A percentile compares a stretch with the other conserved stretches of the same genome.
Conservation (phyloP, 1,284 basidiomycete species). For the Phylloboletellus chloephorus region DNA sequence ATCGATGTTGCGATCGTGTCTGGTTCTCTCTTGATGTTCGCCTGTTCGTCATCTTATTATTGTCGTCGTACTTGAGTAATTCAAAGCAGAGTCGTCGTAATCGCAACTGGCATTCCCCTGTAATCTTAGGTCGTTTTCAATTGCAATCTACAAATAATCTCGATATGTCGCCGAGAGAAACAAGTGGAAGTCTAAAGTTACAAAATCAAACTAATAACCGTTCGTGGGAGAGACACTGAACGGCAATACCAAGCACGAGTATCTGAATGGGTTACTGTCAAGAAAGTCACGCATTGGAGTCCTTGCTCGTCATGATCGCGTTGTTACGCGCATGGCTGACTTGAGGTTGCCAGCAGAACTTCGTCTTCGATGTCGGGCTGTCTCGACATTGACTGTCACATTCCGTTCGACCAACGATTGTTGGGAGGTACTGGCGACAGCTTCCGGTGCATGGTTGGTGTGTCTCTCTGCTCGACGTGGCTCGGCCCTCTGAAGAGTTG, state of each 20-base stretch:
- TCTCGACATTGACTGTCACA: slow-evolving; percentile 22
- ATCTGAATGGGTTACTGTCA: slow-evolving; percentile 6
- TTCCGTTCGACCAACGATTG: slow-evolving; percentile 30
- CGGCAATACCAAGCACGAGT: slow-evolving; percentile 5
- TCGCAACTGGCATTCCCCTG: slow-evolving; percentile 20
- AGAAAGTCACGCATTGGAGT: not conserved
- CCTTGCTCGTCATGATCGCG: slow-evolving; percentile 20
- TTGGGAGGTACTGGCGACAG: slow-evolving; percentile 14
- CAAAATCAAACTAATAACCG: slow-evolving; percentile 19
- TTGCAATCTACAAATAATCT: slow-evolving; percentile 14
- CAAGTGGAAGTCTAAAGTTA: slow-evolving; percentile 23
- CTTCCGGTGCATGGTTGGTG: slow-evolving; percentile 29
- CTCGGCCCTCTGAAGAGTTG: slow-evolving; percentile 24
- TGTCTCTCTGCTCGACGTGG: slow-evolving; percentile 22
- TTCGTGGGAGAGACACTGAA: slow-evolving; percentile 5
- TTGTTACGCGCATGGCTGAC: slow-evolving; percentile 28
- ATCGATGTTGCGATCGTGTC: slow-evolving; percentile 10
- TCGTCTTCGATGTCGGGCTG: slow-evolving; percentile 29
- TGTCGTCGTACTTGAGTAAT: slow-evolving; percentile 23
- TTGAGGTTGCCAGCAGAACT: slow-evolving; percentile 30
- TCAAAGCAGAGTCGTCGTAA: slow-evolving; percentile 25
- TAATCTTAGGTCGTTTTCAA: slow-evolving; percentile 22
- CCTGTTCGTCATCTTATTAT: slow-evolving; percentile 16
- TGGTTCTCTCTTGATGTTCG: slow-evolving; percentile 10
- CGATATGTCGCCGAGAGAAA: slow-evolving; percentile 14